Evolutionary conservation across 768 basidiomycete species (phyloP).

Genomic region (Fibroporia radiculosa): DNA sequence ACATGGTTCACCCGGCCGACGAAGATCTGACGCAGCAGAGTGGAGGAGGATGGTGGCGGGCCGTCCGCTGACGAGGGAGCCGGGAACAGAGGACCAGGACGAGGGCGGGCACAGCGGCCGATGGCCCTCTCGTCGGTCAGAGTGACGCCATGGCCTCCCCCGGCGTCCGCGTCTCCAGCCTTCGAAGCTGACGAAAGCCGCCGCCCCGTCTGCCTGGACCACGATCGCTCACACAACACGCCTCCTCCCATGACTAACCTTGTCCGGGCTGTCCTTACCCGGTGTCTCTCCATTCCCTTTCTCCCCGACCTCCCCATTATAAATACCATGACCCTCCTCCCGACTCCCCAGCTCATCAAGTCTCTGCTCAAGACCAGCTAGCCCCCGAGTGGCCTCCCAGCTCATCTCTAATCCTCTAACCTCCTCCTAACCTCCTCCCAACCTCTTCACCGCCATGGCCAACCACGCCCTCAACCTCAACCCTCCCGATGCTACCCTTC

Average conservation of each 20-base stretch:
- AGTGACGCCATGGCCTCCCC: conserved; percentile 1
- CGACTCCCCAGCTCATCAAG: not conserved
- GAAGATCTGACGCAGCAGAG: too few relatives aligned
- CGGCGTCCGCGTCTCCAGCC: not conserved
- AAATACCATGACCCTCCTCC: not conserved
- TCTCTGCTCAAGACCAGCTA: not conserved
- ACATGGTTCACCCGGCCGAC: too few relatives aligned
- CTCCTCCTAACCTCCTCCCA: not conserved
- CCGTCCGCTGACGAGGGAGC: not conserved
- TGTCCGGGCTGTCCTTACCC: not conserved
- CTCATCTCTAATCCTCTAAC: not conserved
- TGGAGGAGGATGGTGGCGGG: too few relatives aligned
- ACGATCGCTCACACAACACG: conserved; percentile 1
- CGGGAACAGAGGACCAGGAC: not conserved
- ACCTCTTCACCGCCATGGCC: conserved; percentile 6
- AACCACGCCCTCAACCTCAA: conserved; percentile 26
- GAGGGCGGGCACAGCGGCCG: too few relatives aligned
- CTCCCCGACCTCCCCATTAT: not conserved
- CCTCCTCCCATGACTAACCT: conserved; percentile 1
- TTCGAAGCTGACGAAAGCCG: not conserved
- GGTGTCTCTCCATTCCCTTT: not conserved
- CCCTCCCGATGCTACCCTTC: conserved; percentile 27
- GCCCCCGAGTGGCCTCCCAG: not conserved
- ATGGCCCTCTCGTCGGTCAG: not conserved
- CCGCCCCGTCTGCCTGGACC: not conserved